Percentiles rank a stretch among this genome's conserved stretches.
These are phyloP conservation scores for Pugionium cornutum DNA, from an alignment of 345 rosid species.

Conservation along the genomic window DNA sequence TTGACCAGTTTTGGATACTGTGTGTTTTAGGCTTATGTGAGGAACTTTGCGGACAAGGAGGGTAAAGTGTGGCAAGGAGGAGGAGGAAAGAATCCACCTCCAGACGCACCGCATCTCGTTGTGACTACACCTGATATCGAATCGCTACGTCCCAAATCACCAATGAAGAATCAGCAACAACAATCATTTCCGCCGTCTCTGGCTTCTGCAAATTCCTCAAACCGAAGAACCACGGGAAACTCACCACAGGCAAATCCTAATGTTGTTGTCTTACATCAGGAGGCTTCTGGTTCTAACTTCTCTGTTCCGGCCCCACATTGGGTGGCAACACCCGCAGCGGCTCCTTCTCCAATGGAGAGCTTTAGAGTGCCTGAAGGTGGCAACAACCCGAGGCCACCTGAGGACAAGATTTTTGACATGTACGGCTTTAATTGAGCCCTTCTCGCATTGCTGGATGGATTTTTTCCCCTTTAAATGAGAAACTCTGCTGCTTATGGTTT, in stretches of 20 bases:
- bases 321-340: slow-evolving; percentile 42
- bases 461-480: slow-evolving; percentile 16
- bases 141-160: slow-evolving; percentile 87
- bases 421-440: slow-evolving; percentile 30
- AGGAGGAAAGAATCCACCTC: slow-evolving; percentile 94
- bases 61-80: slow-evolving; percentile 99
- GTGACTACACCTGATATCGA: slow-evolving; percentile 87
- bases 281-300: slow-evolving; percentile 59
- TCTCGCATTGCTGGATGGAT: slow-evolving; percentile 14
- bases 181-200: slow-evolving; percentile 67
- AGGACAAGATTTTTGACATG: slow-evolving; percentile 39
- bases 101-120: slow-evolving; percentile 86
- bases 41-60: slow-evolving; percentile 82
- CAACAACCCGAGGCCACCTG: slow-evolving; percentile 42
- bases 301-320: slow-evolving; percentile 56
- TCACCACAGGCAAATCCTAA: slow-evolving; percentile 75
- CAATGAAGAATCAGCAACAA: slow-evolving; percentile 96
- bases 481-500: slow-evolving; percentile 22
- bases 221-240: slow-evolving; percentile 67
- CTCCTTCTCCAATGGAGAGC: slow-evolving; percentile 57
- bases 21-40: slow-evolving; percentile 56
- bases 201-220: slow-evolving; percentile 56
- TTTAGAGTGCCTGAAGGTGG: slow-evolving; percentile 60
- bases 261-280: slow-evolving; percentile 55
- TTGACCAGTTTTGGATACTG: slow-evolving; percentile 16